phyloP scores from a whole-genome alignment of 768 basidiomycete genomes.

The Saitozyma sp. region DNA sequence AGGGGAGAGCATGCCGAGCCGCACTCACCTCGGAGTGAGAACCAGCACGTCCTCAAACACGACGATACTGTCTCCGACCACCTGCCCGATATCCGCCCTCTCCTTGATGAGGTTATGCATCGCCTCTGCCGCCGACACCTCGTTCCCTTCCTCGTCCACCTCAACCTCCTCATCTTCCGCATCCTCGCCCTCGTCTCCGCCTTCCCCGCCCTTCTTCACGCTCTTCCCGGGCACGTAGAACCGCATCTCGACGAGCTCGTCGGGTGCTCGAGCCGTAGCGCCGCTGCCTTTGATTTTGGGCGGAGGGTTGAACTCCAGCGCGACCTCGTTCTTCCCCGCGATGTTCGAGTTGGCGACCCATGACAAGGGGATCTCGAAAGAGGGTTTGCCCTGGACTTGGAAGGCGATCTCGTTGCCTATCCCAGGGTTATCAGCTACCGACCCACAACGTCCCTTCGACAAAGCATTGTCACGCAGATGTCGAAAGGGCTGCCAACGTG shows the following conservation, averaged over 20 bases:
- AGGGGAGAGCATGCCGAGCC: not conserved
- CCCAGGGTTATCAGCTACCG: constrained; percentile 1
- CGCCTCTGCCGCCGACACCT: constrained; percentile 83
- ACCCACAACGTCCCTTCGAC: not conserved
- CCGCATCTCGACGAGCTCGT: constrained; percentile 93
- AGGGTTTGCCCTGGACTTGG: constrained; percentile 77
- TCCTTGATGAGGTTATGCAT: constrained; percentile 97
- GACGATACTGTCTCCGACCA: constrained; percentile 84
- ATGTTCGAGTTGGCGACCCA: constrained; percentile 96
- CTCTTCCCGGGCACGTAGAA: constrained; percentile 75
- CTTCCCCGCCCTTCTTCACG: constrained; percentile 44
- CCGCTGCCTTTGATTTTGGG: constrained; percentile 22
- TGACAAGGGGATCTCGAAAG: constrained; percentile 84
- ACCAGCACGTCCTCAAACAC: constrained; percentile 95
- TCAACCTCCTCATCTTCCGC: constrained; percentile 35
- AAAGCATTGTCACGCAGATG: too few relatives aligned
- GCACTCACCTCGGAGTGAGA: constrained; percentile 67
- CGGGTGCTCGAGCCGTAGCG: constrained; percentile 57
- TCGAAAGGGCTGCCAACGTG: not conserved
- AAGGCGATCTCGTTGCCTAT: constrained; percentile 89
- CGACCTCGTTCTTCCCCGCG: constrained; percentile 95
- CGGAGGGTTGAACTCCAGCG: constrained; percentile 73
- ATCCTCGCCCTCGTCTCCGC: constrained; percentile 69
- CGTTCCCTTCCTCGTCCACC: constrained; percentile 50
- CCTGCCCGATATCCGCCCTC: constrained; percentile 88